phyloP scores from a whole-genome alignment of 2,329 filamentous ascomycete genomes.

The Hansfordia pulvinata region DNA sequence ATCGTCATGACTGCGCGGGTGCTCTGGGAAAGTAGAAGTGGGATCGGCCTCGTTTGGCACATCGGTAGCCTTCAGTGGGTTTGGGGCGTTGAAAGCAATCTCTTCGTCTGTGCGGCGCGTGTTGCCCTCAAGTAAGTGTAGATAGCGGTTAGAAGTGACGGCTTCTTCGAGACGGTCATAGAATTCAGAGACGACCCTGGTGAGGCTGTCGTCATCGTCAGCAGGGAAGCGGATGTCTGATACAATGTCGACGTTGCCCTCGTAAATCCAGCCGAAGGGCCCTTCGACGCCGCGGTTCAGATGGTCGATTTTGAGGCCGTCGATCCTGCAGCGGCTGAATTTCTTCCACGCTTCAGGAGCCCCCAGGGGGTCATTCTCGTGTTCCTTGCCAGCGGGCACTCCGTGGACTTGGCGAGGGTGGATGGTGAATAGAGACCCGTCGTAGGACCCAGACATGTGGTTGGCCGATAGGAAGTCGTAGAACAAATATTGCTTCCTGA shows the following conservation, averaged over 20 bases:
- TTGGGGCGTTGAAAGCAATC: conserved; percentile 9
- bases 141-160: conserved; percentile 63
- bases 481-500: conserved; percentile 93
- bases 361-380: conserved; percentile 42
- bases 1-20: conserved; percentile 3
- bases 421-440: conserved; percentile 93
- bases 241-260: conserved; percentile 93
- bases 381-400: conserved; percentile 49
- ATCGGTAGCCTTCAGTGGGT: conserved; percentile 5
- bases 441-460: conserved; percentile 90
- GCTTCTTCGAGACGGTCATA: conserved; percentile 93
- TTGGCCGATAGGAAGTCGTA: conserved; percentile 95
- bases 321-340: conserved; percentile 81
- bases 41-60: conserved; percentile 5
- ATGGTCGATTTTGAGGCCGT: conserved; percentile 89
- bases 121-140: conserved; percentile 40
- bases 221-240: conserved; percentile 90
- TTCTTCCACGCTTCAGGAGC: conserved; percentile 81
- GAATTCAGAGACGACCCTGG: conserved; percentile 92
- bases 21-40: conserved; percentile 1
- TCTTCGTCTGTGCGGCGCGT: conserved; percentile 12
- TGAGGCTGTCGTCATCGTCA: conserved; percentile 76
- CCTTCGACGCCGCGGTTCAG: conserved; percentile 87
- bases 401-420: conserved; percentile 86
- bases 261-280: conserved; percentile 94